Base-by-base conservation (phyloP, 257 asterid genomes). In the Misopates orontium region DNA sequence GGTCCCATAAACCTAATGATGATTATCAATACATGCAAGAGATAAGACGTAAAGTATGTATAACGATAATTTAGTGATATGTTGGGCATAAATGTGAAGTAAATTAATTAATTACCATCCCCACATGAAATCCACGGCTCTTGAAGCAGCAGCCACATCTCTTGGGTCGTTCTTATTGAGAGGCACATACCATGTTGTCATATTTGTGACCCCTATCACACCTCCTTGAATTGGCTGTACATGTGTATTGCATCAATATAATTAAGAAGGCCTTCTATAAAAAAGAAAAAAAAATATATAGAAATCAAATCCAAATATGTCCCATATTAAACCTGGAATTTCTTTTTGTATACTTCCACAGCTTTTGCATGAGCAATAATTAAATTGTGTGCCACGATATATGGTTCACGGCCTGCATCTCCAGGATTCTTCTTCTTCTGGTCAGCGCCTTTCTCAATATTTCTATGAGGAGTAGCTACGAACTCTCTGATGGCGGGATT, bases 361-460 rank as follows among this genome's bases (percentile, higher is more conserved):
- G 73, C 71, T 18, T 9, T 39, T 16, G 75, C 78, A 54, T 77
- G 82, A 70, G 53, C 49, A 36, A 74, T 77, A 10, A 78, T 69
- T 39, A 73, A 56, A 51, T 78, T 41, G 15, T 78, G 83, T 0
- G 72, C 68, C 1, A 78, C 83, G 0, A 66, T 24, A 21, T 78
- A 78, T 0, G 83, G 83, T 41, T 60, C 53, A 4, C 40, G 41
- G 3, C 66, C 66, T 2, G 54, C 17, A 60, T 60, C 66, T 3
- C 66, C 66, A 0, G 17, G 40, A n/a, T n/a, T n/a, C n/a, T n/a
- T n/a, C n/a, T n/a, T n/a, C n/a, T n/a, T n/a, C n/a, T n/a, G n/a
- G n/a, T n/a, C n/a, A n/a, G n/a, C n/a, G n/a, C n/a, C n/a, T n/a
- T n/a, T n/a, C n/a, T n/a, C n/a, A n/a, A n/a, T n/a, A n/a, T n/a